These are phyloP conservation scores for Polytrichum commune DNA, from an alignment of 225 moss, liverwort and hornwort genomes.

Conservation along the genomic window DNA sequence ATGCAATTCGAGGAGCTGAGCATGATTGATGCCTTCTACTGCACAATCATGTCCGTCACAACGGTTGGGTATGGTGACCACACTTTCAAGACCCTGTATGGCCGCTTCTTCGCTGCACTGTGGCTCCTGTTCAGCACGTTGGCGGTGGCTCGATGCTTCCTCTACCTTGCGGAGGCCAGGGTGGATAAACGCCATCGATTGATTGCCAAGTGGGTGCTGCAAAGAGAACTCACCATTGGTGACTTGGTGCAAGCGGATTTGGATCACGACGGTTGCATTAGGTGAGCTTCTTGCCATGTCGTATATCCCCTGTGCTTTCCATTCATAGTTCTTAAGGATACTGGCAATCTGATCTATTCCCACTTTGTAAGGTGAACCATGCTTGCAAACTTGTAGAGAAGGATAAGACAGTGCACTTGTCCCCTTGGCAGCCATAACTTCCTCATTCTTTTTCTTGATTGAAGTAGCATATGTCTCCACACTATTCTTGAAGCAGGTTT, in stretches of 20 bases:
- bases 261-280: conserved; percentile 77
- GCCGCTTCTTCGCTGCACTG: conserved; percentile 77
- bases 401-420: too few relatives aligned
- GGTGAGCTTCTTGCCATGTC: conserved; percentile 26
- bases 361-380: too few relatives aligned
- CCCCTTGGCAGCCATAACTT: too few relatives aligned
- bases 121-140: conserved; percentile 90
- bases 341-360: too few relatives aligned
- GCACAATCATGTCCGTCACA: conserved; percentile 83
- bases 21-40: conserved; percentile 75
- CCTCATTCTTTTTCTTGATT: neutral
- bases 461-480: neutral
- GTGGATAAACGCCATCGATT: conserved; percentile 74
- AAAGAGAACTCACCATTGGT: conserved; percentile 53
- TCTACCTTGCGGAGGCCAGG: conserved; percentile 86
- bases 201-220: conserved; percentile 76
- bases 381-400: too few relatives aligned
- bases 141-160: conserved; percentile 86
- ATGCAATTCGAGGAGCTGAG: conserved; percentile 57
- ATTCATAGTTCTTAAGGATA: too few relatives aligned
- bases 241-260: conserved; percentile 81
- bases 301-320: too few relatives aligned
- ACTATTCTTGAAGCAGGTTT: neutral
- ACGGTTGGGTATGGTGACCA: conserved; percentile 93
- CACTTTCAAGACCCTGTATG: conserved; percentile 62